Conservation (phyloP, 2,329 filamentous ascomycete species). For the Periconia digitata region DNA sequence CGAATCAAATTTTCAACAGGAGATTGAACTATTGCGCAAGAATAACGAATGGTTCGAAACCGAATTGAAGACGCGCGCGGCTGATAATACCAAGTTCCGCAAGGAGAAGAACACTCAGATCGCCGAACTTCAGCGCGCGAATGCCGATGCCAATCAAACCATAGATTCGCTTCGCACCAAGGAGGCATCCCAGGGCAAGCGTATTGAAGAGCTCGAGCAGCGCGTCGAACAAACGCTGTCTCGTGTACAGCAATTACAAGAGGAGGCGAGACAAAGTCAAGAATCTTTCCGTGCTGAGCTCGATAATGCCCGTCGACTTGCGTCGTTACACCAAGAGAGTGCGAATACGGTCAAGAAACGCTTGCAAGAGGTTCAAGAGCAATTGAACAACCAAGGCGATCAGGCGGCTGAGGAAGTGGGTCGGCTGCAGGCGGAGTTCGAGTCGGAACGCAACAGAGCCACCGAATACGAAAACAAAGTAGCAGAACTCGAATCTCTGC, state of each 20-base stretch:
- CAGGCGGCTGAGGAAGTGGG: constrained; percentile 62
- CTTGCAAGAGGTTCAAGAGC: constrained; percentile 67
- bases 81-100: constrained; percentile 84
- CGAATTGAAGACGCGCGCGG: constrained; percentile 86
- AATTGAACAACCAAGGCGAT: constrained; percentile 65
- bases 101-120: constrained; percentile 94
- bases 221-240: constrained; percentile 83
- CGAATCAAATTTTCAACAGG: constrained; percentile 86
- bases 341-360: constrained; percentile 71
- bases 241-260: constrained; percentile 82
- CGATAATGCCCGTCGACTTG: constrained; percentile 76
- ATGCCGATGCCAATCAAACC: constrained; percentile 79
- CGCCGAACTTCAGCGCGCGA: constrained; percentile 81
- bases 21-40: constrained; percentile 82
- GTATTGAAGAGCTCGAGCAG: constrained; percentile 79
- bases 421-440: constrained; percentile 52
- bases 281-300: constrained; percentile 86
- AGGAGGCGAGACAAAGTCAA: constrained; percentile 77
- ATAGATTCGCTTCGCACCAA: constrained; percentile 77
- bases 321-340: constrained; percentile 78
- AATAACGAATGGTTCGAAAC: constrained; percentile 93
- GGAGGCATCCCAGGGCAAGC: constrained; percentile 77
- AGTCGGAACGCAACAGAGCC: constrained; percentile 59
- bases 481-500: constrained; percentile 64
- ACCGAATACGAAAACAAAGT: constrained; percentile 64